phyloP scores from a whole-genome alignment of 208 protist genomes.

The Trypanosoma melophagium region DNA sequence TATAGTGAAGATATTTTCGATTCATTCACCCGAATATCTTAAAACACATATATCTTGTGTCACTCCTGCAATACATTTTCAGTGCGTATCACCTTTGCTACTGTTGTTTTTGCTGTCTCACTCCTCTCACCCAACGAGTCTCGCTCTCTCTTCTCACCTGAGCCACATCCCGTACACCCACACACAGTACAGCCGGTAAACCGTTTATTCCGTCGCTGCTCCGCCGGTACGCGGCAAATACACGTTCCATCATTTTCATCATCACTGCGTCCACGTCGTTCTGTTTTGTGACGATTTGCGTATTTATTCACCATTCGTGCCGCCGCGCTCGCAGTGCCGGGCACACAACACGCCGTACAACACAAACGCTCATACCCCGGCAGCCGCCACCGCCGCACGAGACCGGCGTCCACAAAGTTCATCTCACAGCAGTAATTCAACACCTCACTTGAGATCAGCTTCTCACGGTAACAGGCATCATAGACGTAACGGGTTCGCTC shows the following conservation, averaged over 20 bases:
- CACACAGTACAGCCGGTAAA: constrained; percentile 78
- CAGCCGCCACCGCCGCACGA: constrained; percentile 75
- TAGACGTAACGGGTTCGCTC: constrained; percentile 84
- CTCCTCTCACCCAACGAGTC: constrained; percentile 1
- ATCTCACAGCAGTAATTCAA: constrained; percentile 86
- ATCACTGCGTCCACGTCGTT: constrained; percentile 18
- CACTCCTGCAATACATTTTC: constrained; percentile 3
- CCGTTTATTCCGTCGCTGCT: constrained; percentile 48
- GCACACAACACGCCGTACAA: constrained; percentile 77
- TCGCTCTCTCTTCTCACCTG: constrained; percentile 35
- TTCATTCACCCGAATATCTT: too few species aligned
- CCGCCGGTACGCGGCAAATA: constrained; percentile 75
- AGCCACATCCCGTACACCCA: constrained; percentile 77
- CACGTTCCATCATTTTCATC: constrained; percentile 42
- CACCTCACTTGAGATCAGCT: constrained; percentile 58
- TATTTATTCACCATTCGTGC: constrained; percentile 52
- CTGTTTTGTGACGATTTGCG: constrained; percentile 49
- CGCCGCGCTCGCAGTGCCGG: constrained; percentile 60
- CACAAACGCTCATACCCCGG: constrained; percentile 84
- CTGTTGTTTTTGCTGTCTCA: not conserved
- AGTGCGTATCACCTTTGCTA: not conserved
- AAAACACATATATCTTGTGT: too few species aligned
- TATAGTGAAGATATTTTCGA: too few species aligned
- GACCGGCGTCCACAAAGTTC: constrained; percentile 80
- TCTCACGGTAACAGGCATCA: constrained; percentile 49